Evolutionary conservation across 2,329 filamentous ascomycete genomes (phyloP).

Genomic region (Macrophomina pseudophaseolina): DNA sequence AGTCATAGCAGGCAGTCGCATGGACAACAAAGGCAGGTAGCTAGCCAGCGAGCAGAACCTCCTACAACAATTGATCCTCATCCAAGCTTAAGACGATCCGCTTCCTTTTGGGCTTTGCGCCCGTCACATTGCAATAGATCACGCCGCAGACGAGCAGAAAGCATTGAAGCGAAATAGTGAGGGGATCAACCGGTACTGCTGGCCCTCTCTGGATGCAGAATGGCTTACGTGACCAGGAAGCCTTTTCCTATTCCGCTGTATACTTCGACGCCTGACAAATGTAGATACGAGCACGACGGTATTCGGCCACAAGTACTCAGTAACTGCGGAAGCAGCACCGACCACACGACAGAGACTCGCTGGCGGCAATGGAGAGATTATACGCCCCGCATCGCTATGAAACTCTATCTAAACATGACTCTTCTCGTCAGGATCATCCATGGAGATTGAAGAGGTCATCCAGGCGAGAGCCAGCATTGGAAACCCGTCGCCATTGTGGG

Average conservation of each 20-base stretch:
- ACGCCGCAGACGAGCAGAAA: neutral
- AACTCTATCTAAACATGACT: neutral
- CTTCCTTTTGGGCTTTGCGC: neutral
- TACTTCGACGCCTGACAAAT: neutral
- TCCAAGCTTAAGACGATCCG: neutral
- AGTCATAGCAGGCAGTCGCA: neutral
- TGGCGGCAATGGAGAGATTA: neutral
- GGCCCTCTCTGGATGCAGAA: no score
- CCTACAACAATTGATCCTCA: no score
- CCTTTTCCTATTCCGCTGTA: neutral
- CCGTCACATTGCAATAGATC: no score
- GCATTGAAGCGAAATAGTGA: neutral
- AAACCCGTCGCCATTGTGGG: neutral
- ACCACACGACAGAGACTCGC: neutral
- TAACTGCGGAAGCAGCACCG: neutral
- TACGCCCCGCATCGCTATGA: neutral
- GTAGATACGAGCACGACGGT: neutral
- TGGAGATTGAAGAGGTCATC: neutral
- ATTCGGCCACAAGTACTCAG: neutral
- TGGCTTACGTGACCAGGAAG: neutral
- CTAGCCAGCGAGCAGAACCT: neutral
- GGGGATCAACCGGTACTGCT: neutral
- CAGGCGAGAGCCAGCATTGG: neutral
- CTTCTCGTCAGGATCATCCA: neutral
- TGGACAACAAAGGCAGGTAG: neutral